Evolutionary conservation across 305 asterid genomes (phyloP).

Genomic region (Fraxinus ornus): DNA sequence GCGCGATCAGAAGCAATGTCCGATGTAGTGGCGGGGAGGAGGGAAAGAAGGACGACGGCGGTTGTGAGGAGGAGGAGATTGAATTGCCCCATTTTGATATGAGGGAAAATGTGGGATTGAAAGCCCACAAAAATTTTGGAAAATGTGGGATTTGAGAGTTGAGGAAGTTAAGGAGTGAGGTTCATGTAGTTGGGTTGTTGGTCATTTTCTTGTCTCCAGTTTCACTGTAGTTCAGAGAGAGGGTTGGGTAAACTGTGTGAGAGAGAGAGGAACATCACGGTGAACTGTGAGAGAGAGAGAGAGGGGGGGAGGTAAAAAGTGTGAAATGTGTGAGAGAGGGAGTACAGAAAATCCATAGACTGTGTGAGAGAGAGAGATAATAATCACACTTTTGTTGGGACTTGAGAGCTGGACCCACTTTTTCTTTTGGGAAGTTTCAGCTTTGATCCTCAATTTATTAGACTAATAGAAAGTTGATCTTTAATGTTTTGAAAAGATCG

Average conservation of each 20-base stretch:
- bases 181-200: conserved; percentile 7
- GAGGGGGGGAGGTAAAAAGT: not conserved
- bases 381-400: not conserved
- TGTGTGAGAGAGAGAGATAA: not conserved
- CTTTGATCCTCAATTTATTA: not conserved
- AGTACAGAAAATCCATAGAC: too few relatives aligned
- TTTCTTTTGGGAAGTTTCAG: not conserved
- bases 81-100: conserved; percentile 25
- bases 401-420: not conserved
- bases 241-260: not conserved
- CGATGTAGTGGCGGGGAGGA: conserved; percentile 25
- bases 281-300: not conserved
- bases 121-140: not conserved
- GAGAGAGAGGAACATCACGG: not conserved
- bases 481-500: not conserved
- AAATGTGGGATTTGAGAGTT: not conserved
- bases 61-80: not conserved
- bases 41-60: not conserved
- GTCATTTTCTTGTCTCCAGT: not conserved
- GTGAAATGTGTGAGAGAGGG: too few relatives aligned
- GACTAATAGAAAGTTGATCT: not conserved
- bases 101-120: not conserved
- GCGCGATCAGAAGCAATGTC: conserved; percentile 52
- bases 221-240: not conserved
- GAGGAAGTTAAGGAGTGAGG: conserved; percentile 12